These are phyloP conservation scores for Taiwanofungus camphoratus DNA, from an alignment of 1,284 basidiomycete genomes.

Conservation along the genomic window DNA sequence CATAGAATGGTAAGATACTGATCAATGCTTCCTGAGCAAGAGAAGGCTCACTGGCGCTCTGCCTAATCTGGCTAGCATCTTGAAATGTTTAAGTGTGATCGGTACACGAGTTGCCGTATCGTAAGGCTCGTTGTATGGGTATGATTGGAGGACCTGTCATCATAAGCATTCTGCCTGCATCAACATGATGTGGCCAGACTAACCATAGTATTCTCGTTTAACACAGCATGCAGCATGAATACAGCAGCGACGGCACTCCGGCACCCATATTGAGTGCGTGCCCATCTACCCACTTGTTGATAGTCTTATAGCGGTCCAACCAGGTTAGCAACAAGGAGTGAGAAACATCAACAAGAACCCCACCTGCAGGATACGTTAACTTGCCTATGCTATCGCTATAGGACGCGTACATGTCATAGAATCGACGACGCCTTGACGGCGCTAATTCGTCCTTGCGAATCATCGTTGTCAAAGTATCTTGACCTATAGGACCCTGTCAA, in stretches of 20 bases:
- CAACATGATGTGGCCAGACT: constrained; percentile 17
- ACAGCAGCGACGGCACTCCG: constrained; percentile 54
- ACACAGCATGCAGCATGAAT: constrained; percentile 64
- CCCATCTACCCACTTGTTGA: constrained; percentile 52
- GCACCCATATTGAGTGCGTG: constrained; percentile 47
- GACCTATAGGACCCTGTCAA: constrained; percentile 51
- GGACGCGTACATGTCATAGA: constrained; percentile 38
- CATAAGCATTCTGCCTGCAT: neutral
- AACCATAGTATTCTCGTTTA: constrained; percentile 56
- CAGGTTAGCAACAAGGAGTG: neutral
- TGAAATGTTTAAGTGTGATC: constrained; percentile 69
- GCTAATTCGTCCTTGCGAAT: constrained; percentile 63
- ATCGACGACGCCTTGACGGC: constrained; percentile 51
- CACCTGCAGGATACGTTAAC: constrained; percentile 50
- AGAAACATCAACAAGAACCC: constrained; percentile 13
- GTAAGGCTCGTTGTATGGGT: constrained; percentile 1
- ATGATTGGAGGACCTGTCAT: constrained; percentile 13
- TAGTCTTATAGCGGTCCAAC: constrained; percentile 36
- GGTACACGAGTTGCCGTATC: constrained; percentile 42
- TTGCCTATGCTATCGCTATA: constrained; percentile 41
- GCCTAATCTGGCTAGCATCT: constrained; percentile 57
- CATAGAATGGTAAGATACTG: constrained; percentile 2
- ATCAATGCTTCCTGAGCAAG: neutral
- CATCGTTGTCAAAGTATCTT: constrained; percentile 61
- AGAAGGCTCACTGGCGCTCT: constrained; percentile 44